Base-by-base conservation (phyloP, 306 rosid species). In the Trifolium repens region DNA sequence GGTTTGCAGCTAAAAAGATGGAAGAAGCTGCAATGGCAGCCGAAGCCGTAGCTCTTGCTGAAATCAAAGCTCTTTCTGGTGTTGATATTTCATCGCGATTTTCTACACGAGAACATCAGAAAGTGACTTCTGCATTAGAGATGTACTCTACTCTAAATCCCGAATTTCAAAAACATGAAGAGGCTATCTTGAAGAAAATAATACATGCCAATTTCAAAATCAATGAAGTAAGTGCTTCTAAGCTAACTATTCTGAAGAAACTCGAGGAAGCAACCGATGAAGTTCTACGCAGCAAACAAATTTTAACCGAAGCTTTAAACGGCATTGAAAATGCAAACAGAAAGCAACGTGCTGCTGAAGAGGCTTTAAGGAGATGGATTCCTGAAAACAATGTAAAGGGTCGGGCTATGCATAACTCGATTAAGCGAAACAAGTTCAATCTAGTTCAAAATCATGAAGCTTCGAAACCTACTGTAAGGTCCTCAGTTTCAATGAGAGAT, bases 11-110 rank as follows among this genome's bases (percentile, higher is more conserved):
- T 27, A 92, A 91, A 76, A 94, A 90, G 89, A 94, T 94, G 99
- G 97, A 92, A 68, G 97, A 94, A 82, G 99, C 99, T 2, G 97
- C 99, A 13, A 88, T 67, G 84, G 96, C 97, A 13, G 97, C 96
- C 22, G 99, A 94, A 84, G 97, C 93, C 5, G 89, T 92, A 74
- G 99, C 99, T 71, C 88, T 92, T 40, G 96, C 96, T 5, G 99
- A 94, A 84, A 86, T 94, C 73, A 81, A 83, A 76, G 96, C 91
- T 65, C 82, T 94, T 58, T 84, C 90, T 7, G 8, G 79, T 69
- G 49, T 64, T 27, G 87, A 86, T 72, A 69, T 69, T 69, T 69
- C 87, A 43, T 46, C 86, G 8, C 84, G 82, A 35, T 73, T 85
- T 76, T 52, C 81, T 35, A 78, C 72, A 17, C 91, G 88, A 49